phyloP scores from a whole-genome alignment of 805 yeast genomes.

The Lachancea thermotolerans region DNA sequence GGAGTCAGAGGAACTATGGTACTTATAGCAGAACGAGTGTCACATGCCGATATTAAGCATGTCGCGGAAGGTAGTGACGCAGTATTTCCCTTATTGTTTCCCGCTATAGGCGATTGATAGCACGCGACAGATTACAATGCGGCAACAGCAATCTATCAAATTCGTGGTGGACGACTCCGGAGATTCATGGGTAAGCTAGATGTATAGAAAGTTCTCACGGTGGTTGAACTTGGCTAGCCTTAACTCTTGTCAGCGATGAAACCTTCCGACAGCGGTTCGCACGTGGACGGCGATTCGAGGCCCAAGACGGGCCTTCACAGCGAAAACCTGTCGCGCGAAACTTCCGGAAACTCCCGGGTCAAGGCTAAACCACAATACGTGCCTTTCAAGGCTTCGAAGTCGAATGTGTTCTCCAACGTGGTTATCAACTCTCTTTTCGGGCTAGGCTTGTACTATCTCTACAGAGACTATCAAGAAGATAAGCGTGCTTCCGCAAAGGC shows the following conservation, averaged over 20 bases:
- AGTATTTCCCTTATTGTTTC: too few relatives aligned
- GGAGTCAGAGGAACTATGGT: background rate
- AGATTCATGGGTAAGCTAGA: too few relatives aligned
- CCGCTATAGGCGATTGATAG: too few relatives aligned
- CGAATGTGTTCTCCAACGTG: slow-evolving; percentile 12
- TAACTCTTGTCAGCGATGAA: too few relatives aligned
- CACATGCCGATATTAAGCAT: background rate
- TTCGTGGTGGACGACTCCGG: too few relatives aligned
- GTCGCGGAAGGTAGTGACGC: too few relatives aligned
- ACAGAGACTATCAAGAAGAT: slow-evolving; percentile 16
- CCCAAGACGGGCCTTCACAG: background rate
- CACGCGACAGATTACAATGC: too few relatives aligned
- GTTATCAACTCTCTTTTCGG: slow-evolving; percentile 17
- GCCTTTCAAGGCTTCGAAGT: slow-evolving; percentile 13
- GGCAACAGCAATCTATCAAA: too few relatives aligned
- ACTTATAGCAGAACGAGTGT: background rate
- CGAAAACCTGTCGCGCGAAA: background rate
- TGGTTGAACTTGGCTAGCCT: too few relatives aligned
- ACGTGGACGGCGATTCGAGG: background rate
- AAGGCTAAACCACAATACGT: slow-evolving; percentile 8
- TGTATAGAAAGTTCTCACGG: too few relatives aligned
- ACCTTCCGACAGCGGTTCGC: too few relatives aligned
- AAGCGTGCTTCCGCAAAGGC: slow-evolving; percentile 6
- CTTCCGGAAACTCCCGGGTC: background rate
- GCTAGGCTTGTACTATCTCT: slow-evolving; percentile 16